A percentile compares a stretch with the other conserved stretches of the same genome.
These are phyloP conservation scores for Hypocreales sp. DNA, from an alignment of 2,329 filamentous ascomycete genomes.

Conservation along the genomic window DNA sequence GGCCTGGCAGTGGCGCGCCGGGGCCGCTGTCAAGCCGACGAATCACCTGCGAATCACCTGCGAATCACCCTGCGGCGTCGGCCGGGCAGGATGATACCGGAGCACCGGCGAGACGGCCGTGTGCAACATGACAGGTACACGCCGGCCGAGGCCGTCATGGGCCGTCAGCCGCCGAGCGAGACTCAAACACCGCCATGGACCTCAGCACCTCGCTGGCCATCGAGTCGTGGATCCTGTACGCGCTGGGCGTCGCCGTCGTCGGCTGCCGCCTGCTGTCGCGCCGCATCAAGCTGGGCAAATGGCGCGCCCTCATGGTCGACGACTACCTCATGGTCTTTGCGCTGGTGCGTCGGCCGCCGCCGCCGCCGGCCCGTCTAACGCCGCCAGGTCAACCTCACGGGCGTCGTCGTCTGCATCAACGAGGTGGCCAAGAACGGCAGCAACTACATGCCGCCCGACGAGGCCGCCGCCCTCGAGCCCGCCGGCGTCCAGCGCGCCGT, in stretches of 20 bases:
- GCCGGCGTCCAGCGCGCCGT: slow-evolving; percentile 24
- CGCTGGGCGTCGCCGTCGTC: slow-evolving; percentile 11
- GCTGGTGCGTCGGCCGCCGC: slow-evolving; percentile 14
- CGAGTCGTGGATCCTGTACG: slow-evolving; percentile 16
- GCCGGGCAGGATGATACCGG: too few relatives aligned
- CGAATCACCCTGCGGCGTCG: too few relatives aligned
- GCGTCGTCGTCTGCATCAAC: slow-evolving; percentile 25
- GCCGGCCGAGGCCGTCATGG: too few relatives aligned
- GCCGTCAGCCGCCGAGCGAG: too few relatives aligned
- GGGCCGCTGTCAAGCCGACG: too few relatives aligned
- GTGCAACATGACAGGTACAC: too few relatives aligned
- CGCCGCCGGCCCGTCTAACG: neutral
- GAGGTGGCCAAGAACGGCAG: slow-evolving; percentile 26
- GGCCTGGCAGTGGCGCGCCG: too few relatives aligned
- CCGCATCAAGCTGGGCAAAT: slow-evolving; percentile 24
- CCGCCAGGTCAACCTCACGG: slow-evolving; percentile 10
- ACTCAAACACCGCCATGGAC: too few relatives aligned
- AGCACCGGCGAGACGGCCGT: too few relatives aligned
- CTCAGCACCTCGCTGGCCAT: slow-evolving; percentile 9
- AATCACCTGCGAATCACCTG: too few relatives aligned
- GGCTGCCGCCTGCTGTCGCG: slow-evolving; percentile 13
- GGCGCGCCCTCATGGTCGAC: slow-evolving; percentile 33
- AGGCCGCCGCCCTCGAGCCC: slow-evolving; percentile 25
- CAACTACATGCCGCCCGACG: slow-evolving; percentile 24
- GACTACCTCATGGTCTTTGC: slow-evolving; percentile 42